Evolutionary conservation across 352 stramenopile genomes (phyloP).

Genomic region (Pythium brassicae): DNA sequence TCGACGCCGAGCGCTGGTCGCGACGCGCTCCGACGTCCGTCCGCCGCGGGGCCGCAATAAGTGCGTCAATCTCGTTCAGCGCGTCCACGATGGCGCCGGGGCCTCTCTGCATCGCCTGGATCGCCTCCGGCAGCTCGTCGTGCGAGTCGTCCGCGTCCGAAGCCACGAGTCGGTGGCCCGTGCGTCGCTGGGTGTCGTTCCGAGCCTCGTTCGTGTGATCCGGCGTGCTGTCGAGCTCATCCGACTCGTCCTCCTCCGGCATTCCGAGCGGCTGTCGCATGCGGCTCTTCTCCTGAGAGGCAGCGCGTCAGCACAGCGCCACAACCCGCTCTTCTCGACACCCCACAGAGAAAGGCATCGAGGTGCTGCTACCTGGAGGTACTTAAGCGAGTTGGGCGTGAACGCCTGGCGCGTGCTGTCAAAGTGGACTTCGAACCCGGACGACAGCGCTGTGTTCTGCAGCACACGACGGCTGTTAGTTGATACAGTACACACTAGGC

Average conservation of each 20-base stretch:
- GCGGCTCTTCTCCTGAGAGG: not conserved
- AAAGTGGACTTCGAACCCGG: conserved; percentile 66
- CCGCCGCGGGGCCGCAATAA: conserved; percentile 27
- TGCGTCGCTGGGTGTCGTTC: conserved; percentile 3
- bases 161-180: conserved; percentile 5
- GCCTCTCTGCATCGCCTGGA: conserved; percentile 31
- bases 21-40: conserved; percentile 11
- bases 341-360: too few species aligned
- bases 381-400: conserved; percentile 69
- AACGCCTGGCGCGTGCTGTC: conserved; percentile 41
- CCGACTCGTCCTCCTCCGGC: not conserved
- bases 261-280: not conserved
- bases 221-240: not conserved
- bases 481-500: too few species aligned
- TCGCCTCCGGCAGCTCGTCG: conserved; percentile 24
- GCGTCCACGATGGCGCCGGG: conserved; percentile 37
- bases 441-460: conserved; percentile 54
- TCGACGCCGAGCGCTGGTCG: not conserved
- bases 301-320: not conserved
- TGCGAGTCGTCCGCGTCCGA: conserved; percentile 17
- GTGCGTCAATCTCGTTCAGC: conserved; percentile 43
- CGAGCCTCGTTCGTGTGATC: conserved; percentile 11
- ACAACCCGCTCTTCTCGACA: too few species aligned
- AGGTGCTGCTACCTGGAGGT: conserved; percentile 42
- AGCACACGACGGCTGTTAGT: not conserved